Evolutionary conservation across 2,329 filamentous ascomycete genomes (phyloP), one percentile per base, ranked within the genome.

Genomic region (Cordyceps farinosa): DNA sequence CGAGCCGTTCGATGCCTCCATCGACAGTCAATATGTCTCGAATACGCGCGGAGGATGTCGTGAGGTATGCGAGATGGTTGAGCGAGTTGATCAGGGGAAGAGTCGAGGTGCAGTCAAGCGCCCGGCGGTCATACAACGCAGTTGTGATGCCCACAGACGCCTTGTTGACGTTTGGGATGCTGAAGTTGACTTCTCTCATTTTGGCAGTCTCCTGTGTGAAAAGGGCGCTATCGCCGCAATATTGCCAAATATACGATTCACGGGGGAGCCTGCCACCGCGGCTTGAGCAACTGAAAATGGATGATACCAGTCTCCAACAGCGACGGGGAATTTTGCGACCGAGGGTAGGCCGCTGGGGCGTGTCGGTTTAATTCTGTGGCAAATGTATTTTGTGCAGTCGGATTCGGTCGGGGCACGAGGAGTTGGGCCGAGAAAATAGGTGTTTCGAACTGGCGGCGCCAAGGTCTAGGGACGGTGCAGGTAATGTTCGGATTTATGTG

Each of bases 171-270:
- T 95, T 97, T 61, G 95, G 94, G 76, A 98, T 97, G 81, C 93
- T 97, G 80, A 98, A 98, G 80, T 98, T 98, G 81, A 97, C 93
- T 86, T 99, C 95, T 82, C 95, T 91, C 95, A 99, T 99, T 79
- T 77, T 94, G 85, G 67, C 59, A 61, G 59, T 47, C 59, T 61
- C 59, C 59, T 61, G 32, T 53, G 59, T 61, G 59, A 61, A 61
- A 54, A 61, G 40, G 40, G 59, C 59, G 59, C 59, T 38, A 32
- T 55, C 34, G 50, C 59, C 59, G 27, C 51, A 48, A 55, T 61
- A 36, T 61, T 61, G 59, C 51, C n/a, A 27, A 22, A 48, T 38
- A 38, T 61, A 44, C 40, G 42, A 27, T 61, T 61, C 59, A 61
- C 50, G 42, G 15, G 40, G 59, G 51, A 55, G 59, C 51, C 59